These are phyloP conservation scores for Wickerhamiella parazyma DNA, from an alignment of 805 yeast species.

Conservation along the genomic window DNA sequence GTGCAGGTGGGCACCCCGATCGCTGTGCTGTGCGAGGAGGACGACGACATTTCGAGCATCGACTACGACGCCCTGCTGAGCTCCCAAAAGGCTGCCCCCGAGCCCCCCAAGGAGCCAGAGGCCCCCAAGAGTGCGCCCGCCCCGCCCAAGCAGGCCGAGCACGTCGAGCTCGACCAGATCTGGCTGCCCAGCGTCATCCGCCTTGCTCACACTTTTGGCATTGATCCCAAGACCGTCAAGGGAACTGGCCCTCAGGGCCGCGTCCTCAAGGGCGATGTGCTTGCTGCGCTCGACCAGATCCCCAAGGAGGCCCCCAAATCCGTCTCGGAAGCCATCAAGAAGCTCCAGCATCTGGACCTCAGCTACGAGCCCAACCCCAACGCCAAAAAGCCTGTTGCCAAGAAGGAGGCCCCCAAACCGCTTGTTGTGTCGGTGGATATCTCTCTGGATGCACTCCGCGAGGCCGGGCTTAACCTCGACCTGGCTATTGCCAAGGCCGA, in stretches of 20 bases:
- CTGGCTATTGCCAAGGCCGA: slow-evolving; percentile 29
- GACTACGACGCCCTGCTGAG: slow-evolving; percentile 38
- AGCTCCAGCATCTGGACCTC: slow-evolving; percentile 53
- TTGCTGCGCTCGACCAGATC: slow-evolving; percentile 68
- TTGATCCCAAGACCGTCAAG: slow-evolving; percentile 56
- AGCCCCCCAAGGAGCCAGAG: slow-evolving; percentile 4
- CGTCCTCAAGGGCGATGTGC: slow-evolving; percentile 78
- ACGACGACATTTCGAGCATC: slow-evolving; percentile 59
- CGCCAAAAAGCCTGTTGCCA: slow-evolving; percentile 17
- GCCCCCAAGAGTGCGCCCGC: slow-evolving; percentile 3
- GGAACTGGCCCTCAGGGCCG: slow-evolving; percentile 89
- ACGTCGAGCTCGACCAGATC: not conserved
- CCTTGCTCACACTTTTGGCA: slow-evolving; percentile 45
- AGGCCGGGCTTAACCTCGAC: slow-evolving; percentile 20
- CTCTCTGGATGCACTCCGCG: slow-evolving; percentile 15
- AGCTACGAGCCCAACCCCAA: slow-evolving; percentile 30
- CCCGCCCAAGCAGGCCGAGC: not conserved
- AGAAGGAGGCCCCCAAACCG: slow-evolving; percentile 15
- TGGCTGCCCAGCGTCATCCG: slow-evolving; percentile 33
- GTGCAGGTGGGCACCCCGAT: slow-evolving; percentile 80
- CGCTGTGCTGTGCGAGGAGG: slow-evolving; percentile 78
- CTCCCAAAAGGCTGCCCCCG: not conserved
- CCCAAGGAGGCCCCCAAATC: slow-evolving; percentile 38
- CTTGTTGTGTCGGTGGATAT: slow-evolving; percentile 14
- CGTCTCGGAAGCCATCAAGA: slow-evolving; percentile 43